phyloP scores from a whole-genome alignment of 1,284 basidiomycete genomes.

The Apiotrichum porosum region DNA sequence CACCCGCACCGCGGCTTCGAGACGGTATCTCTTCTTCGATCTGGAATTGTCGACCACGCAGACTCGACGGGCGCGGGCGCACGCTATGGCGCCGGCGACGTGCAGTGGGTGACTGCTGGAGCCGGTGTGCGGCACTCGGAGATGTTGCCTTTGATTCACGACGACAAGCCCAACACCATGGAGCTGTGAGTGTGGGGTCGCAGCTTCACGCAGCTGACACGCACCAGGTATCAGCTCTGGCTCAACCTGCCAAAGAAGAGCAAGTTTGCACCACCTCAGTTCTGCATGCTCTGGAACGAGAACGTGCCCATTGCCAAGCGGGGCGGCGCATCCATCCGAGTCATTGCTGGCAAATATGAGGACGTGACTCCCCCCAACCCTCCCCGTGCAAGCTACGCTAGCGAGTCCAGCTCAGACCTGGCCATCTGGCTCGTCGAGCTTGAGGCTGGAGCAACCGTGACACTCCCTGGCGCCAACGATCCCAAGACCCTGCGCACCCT shows the following conservation, averaged over 20 bases:
- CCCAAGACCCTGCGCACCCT: constrained; percentile 7
- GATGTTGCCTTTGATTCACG: constrained; percentile 16
- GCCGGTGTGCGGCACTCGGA: constrained; percentile 15
- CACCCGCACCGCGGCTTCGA: constrained; percentile 16
- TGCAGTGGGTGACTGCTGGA: constrained; percentile 20
- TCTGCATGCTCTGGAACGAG: constrained; percentile 18
- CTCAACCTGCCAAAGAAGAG: constrained; percentile 12
- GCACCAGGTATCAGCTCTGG: constrained; percentile 17
- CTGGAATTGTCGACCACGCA: constrained; percentile 12
- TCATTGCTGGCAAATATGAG: constrained; percentile 10
- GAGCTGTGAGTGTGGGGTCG: constrained; percentile 1
- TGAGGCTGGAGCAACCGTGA: constrained; percentile 4
- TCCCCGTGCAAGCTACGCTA: constrained; percentile 3
- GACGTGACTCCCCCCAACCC: constrained; percentile 4
- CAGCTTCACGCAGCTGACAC: background rate
- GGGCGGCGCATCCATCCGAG: background rate
- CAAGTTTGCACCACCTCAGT: constrained; percentile 13
- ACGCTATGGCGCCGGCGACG: constrained; percentile 14
- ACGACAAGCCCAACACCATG: constrained; percentile 7
- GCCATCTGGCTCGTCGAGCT: constrained; percentile 13
- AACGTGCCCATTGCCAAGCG: constrained; percentile 6
- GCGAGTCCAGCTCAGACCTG: constrained; percentile 5
- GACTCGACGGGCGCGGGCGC: constrained; percentile 15
- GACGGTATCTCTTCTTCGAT: constrained; percentile 1
- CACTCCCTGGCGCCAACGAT: constrained; percentile 3